These are phyloP conservation scores for Saturnispora diversa DNA, from an alignment of 805 yeast species.

Conservation along the genomic window DNA sequence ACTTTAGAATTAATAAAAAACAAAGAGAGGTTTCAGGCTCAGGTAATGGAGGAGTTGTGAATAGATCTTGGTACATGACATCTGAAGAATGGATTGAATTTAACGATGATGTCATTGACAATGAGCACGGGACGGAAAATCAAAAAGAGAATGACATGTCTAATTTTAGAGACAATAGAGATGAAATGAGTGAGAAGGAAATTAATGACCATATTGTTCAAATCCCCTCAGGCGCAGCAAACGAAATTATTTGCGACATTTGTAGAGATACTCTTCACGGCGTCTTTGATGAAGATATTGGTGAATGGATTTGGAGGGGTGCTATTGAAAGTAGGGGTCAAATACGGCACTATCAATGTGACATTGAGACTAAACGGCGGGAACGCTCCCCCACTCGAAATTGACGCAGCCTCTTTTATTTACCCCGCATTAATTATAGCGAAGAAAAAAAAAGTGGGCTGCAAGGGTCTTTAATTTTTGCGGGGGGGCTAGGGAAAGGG, in stretches of 20 bases:
- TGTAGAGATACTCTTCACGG: constrained; percentile 60
- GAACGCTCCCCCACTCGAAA: constrained; percentile 26
- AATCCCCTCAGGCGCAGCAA: constrained; percentile 61
- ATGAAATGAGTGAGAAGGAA: constrained; percentile 1
- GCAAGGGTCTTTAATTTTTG: too few species aligned
- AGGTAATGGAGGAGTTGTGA: constrained; percentile 55
- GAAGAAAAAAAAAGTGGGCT: too few species aligned
- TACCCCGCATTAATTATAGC: constrained; percentile 7
- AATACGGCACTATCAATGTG: constrained; percentile 61
- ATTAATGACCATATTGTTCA: constrained; percentile 44
- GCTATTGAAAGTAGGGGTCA: constrained; percentile 41
- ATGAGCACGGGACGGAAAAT: constrained; percentile 25
- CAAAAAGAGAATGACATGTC: constrained; percentile 9
- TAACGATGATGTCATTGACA: constrained; percentile 57
- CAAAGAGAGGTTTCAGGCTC: constrained; percentile 34
- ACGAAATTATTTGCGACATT: constrained; percentile 53
- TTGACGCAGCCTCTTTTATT: background rate
- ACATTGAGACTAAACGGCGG: constrained; percentile 44
- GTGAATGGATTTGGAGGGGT: constrained; percentile 78
- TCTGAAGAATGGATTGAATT: constrained; percentile 66
- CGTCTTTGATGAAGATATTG: constrained; percentile 63
- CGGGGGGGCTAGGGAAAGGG: too few species aligned
- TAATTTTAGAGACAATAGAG: constrained; percentile 10
- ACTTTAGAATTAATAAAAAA: constrained; percentile 81
- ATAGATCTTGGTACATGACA: constrained; percentile 75